These are phyloP conservation scores for Exophiala phaeomuriformis DNA, from an alignment of 2,329 filamentous ascomycete genomes.

Conservation along the genomic window DNA sequence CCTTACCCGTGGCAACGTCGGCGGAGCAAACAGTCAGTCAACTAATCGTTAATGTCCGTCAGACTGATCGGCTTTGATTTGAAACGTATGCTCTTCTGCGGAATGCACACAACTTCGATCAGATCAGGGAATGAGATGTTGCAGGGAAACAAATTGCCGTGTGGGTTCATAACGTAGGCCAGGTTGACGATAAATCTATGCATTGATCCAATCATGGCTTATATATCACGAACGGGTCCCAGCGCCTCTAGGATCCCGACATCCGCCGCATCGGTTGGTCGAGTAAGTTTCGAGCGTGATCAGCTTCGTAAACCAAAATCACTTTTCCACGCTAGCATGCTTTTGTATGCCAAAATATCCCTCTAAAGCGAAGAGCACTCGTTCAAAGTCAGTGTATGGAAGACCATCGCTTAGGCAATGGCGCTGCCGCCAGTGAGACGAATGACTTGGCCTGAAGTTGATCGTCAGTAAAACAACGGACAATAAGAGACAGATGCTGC, in stretches of 20 bases:
- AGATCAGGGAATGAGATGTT: too few species aligned
- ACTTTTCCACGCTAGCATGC: slow-evolving; percentile 11
- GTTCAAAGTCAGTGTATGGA: background rate
- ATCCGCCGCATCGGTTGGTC: background rate
- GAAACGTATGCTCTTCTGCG: too few species aligned
- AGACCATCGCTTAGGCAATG: slow-evolving; percentile 16
- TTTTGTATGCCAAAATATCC: slow-evolving; percentile 12
- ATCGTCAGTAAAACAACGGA: background rate
- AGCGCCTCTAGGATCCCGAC: background rate
- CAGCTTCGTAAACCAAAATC: slow-evolving; percentile 12
- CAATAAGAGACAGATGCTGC: background rate
- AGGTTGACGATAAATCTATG: background rate
- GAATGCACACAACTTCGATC: too few species aligned
- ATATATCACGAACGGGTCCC: background rate
- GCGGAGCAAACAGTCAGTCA: too few species aligned
- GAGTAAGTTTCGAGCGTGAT: slow-evolving; percentile 4
- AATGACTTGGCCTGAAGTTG: slow-evolving; percentile 22
- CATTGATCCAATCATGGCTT: background rate
- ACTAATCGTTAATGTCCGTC: too few species aligned
- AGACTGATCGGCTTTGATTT: too few species aligned
- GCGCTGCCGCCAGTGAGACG: slow-evolving; percentile 23
- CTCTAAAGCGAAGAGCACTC: slow-evolving; percentile 5
- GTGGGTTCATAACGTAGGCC: too few species aligned
- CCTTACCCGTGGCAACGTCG: too few species aligned
- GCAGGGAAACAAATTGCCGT: too few species aligned